Evolutionary conservation across 768 basidiomycete species (phyloP), one percentile per base, ranked within the genome.

Genomic region (Lentinula sp.): DNA sequence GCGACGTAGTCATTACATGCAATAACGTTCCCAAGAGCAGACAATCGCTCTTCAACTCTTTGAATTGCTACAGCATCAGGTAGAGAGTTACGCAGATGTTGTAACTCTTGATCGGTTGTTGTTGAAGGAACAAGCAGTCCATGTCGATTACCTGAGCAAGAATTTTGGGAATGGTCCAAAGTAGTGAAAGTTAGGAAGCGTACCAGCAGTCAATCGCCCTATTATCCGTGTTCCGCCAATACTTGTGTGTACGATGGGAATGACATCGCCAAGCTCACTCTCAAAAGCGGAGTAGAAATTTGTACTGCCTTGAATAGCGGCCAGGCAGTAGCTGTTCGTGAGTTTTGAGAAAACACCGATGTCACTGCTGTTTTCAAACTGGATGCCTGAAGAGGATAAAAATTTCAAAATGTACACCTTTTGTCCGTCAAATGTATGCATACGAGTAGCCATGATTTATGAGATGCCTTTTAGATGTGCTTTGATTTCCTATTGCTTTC

Each of bases 251-350:
- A 98, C 91, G 77, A 98, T 91, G 62, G 96, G 96, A 70, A 98
- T 82, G 61, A 97, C 88, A 70, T 96, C 96, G 61, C 85, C 86
- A 42, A 95, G 85, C 70, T 98, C 95, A 65, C 88, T 85, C 81
- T 99, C 95, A 73, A 98, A 98, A 15, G 93, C 90, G 28, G 95
- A 97, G 81, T 95, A 96, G 70, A 99, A 99, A 77, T 98, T 98
- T 65, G 94, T 88, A 76, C 93, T 91, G 74, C 95, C 91, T 73
- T 94, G 90, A 71, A 98, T 85, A 64, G 95, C 93, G 68, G 85
- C 85, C 52, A 99, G 86, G 77, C 96, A 98, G 83, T 97, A 99
- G 70, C 88, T 91, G 81, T 99, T 98, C 70, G 96, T 98, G 70
- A 98, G 83, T 77, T 97, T 97, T 69, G 94, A 81, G 77, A 98